phyloP scores from a whole-genome alignment of 169 alveolate genomes.

The Eimeria tenella region DNA sequence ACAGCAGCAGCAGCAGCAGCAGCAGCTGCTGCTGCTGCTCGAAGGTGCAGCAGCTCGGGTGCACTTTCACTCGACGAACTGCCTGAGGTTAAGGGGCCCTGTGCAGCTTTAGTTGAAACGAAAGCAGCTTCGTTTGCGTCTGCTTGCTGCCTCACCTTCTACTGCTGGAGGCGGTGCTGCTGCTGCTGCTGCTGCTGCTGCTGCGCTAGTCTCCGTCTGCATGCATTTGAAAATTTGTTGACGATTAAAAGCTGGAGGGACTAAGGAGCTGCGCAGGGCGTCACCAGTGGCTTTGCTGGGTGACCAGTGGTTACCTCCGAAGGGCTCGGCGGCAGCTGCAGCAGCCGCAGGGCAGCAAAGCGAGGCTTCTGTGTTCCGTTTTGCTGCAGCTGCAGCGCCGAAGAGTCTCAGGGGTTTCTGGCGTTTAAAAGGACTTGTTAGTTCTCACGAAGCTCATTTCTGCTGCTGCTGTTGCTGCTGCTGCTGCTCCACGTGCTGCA shows the following conservation, averaged over 20 bases:
- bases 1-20: not conserved
- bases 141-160: not conserved
- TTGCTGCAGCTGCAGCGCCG: not conserved
- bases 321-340: no score
- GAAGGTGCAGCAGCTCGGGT: not conserved
- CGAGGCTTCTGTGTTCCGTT: not conserved
- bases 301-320: no score
- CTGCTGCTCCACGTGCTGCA: conserved; percentile 23
- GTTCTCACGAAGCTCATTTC: conserved; percentile 48
- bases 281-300: no score
- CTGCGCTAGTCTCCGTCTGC: no score
- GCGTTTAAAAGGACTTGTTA: not conserved
- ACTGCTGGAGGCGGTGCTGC: not conserved
- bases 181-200: not conserved
- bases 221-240: no score
- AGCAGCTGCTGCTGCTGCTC: not conserved
- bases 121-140: not conserved
- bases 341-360: not conserved
- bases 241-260: no score
- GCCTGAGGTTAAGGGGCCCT: conserved; percentile 59
- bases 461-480: not conserved
- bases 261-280: no score
- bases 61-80: not conserved
- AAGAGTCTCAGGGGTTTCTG: not conserved
- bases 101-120: not conserved